Evolutionary conservation across 768 basidiomycete genomes (phyloP).

Genomic region (Mycena floridula): DNA sequence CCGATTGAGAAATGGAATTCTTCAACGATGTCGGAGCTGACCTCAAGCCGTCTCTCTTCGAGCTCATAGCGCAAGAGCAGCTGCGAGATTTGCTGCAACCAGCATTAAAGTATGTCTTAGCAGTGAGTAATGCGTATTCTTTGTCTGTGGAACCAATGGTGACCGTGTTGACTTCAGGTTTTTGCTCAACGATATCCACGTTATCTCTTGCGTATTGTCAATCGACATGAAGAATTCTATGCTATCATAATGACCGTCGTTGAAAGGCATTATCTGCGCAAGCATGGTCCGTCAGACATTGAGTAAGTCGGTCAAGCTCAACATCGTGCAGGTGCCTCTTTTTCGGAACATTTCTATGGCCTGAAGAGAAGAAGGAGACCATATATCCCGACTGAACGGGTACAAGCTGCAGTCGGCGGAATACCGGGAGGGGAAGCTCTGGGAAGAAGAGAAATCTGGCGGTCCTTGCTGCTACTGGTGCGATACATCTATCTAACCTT

Average conservation of each 20-base stretch:
- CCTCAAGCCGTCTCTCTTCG: conserved; percentile 79
- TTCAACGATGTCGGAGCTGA: conserved; percentile 73
- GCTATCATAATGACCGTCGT: conserved; percentile 83
- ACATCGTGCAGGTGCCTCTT: conserved; percentile 67
- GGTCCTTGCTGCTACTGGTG: conserved; percentile 77
- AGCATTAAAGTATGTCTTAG: conserved; percentile 88
- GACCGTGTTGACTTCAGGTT: conserved; percentile 43
- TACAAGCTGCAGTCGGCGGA: conserved; percentile 60
- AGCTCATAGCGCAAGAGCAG: conserved; percentile 91
- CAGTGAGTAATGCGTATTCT: conserved; percentile 43
- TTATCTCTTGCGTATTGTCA: conserved; percentile 85
- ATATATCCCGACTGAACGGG: conserved; percentile 63
- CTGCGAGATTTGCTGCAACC: conserved; percentile 89
- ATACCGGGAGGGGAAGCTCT: conserved; percentile 62
- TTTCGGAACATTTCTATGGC: conserved; percentile 95
- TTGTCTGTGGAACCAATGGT: neutral
- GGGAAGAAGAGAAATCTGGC: conserved; percentile 59
- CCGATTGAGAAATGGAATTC: conserved; percentile 59
- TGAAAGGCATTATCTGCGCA: conserved; percentile 85
- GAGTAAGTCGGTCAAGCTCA: conserved; percentile 1
- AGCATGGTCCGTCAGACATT: conserved; percentile 54
- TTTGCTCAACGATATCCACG: conserved; percentile 94
- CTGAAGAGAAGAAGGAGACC: conserved; percentile 74
- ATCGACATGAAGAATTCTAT: conserved; percentile 96
- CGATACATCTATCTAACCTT: conserved; percentile 17